Evolutionary conservation across 352 stramenopile genomes (phyloP), one percentile per base, ranked within the genome.

Genomic region (Thalassiosira delicatula): DNA sequence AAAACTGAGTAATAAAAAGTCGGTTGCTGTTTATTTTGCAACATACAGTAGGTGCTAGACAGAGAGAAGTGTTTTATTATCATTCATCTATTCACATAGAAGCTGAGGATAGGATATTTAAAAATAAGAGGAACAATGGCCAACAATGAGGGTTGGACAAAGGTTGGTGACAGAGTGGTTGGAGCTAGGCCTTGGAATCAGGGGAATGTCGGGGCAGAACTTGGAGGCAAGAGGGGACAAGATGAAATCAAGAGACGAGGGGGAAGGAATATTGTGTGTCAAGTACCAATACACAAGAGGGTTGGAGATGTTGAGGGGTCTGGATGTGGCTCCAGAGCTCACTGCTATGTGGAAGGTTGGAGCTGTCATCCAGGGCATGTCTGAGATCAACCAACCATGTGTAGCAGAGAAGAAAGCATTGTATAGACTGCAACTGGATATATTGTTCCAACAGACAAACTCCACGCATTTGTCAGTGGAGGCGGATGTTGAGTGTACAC

Each of bases 341-440:
- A 59, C 72, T 29, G 59, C 25, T 0, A 83, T 77, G 29, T 0
- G 35, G 8, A 32, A 33, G 33, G 19, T 77, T 9, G 59, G 56
- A 0, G 27, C 70, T 0, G 33, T 77, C 49, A 21, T 72, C 1
- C 25, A 63, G n/a, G 65, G 57, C 1, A 49, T 76, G 25, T 59
- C 46, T 3, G 75, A 83, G 42, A 76, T 46, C 11, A 83, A 83
- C n/a, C 71, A 29, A 19, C 73, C 61, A 23, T 81, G 73, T 61
- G 56, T 9, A 8, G 8, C 19, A 21, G 11, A 33, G 11, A 63
- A 66, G 9, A 67, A 44, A 37, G 35, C 25, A 21, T 21, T 53
- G n/a, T 56, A 56, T n/a, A 23, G n/a, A 5, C 19, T 56, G 46
- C 8, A 25, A 23, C 8, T 56, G 46, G 9, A 23, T 3, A 3